phyloP scores from a whole-genome alignment of 208 protist species.

The Leptomonas pyrrhocoris region DNA sequence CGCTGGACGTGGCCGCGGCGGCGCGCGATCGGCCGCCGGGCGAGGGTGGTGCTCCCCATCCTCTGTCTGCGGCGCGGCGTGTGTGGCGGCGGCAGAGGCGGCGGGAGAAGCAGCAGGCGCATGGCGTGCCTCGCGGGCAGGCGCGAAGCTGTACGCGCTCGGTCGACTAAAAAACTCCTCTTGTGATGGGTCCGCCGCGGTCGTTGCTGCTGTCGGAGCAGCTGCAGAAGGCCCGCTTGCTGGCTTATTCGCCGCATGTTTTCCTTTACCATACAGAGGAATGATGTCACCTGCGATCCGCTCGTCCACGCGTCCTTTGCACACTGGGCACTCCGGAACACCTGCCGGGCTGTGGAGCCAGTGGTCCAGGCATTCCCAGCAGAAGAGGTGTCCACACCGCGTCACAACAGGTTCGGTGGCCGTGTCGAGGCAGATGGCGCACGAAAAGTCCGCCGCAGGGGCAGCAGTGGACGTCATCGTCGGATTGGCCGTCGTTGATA shows the following conservation, averaged over 20 bases:
- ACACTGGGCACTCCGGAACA: conserved; percentile 70
- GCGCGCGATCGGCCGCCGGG: conserved; percentile 52
- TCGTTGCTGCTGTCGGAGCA: not conserved
- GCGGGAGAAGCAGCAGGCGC: not conserved
- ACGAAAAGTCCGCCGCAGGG: conserved; percentile 64
- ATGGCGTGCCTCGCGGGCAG: conserved; percentile 7
- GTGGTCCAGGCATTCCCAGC: conserved; percentile 80
- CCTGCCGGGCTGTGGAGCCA: conserved; percentile 65
- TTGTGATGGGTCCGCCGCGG: conserved; percentile 8
- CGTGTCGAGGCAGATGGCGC: conserved; percentile 79
- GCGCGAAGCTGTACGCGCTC: conserved; percentile 29
- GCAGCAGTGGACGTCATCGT: conserved; percentile 21
- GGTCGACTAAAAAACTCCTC: conserved; percentile 33
- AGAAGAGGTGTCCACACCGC: conserved; percentile 87
- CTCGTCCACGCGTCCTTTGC: conserved; percentile 75
- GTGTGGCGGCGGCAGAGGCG: not conserved
- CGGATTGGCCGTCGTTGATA: not conserved
- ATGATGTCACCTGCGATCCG: conserved; percentile 70
- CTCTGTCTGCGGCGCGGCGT: conserved; percentile 1
- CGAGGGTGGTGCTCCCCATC: conserved; percentile 37
- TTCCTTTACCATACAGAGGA: conserved; percentile 77
- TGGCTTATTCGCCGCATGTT: conserved; percentile 9
- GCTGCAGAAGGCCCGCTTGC: not conserved
- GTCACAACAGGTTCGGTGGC: conserved; percentile 81
- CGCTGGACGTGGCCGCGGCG: conserved; percentile 39